These are phyloP conservation scores for Endothia cerciana DNA, from an alignment of 2,329 filamentous ascomycete species.

Conservation along the genomic window DNA sequence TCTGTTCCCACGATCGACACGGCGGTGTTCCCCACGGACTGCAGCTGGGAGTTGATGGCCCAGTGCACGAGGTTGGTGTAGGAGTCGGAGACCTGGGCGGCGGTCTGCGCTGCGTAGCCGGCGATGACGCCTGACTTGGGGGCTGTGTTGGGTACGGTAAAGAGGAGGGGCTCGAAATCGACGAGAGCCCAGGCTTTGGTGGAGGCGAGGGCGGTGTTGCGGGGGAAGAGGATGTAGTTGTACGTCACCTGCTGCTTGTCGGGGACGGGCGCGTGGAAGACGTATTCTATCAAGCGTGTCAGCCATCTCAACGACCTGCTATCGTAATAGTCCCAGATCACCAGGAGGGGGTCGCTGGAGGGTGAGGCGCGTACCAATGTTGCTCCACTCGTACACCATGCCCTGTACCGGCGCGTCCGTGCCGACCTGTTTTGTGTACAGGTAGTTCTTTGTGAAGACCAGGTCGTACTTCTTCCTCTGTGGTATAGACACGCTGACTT, in stretches of 20 bases:
- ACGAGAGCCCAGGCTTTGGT: constrained; percentile 37
- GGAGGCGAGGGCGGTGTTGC: constrained; percentile 48
- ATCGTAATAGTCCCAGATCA: no score
- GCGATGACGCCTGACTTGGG: constrained; percentile 63
- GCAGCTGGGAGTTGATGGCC: constrained; percentile 59
- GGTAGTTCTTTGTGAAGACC: constrained; percentile 61
- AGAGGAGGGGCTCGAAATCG: constrained; percentile 63
- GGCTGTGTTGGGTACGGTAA: constrained; percentile 62
- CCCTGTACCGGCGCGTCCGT: constrained; percentile 56
- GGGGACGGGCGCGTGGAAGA: constrained; percentile 67
- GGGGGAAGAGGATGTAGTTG: constrained; percentile 68
- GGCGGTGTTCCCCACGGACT: constrained; percentile 48
- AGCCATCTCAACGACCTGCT: not conserved
- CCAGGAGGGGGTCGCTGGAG: constrained; percentile 1
- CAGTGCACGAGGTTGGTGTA: constrained; percentile 64
- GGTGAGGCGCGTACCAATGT: constrained; percentile 56
- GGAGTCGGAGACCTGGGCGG: constrained; percentile 59
- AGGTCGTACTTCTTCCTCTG: constrained; percentile 71
- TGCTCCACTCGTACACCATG: constrained; percentile 62
- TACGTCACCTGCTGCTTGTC: constrained; percentile 68
- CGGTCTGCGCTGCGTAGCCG: constrained; percentile 53
- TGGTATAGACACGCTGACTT: constrained; percentile 69
- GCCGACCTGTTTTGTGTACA: constrained; percentile 60
- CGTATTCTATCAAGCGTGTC: constrained; percentile 51
- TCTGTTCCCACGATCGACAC: constrained; percentile 57